A percentile compares a stretch with the other conserved stretches of the same genome.
phyloP scores from a whole-genome alignment of 768 basidiomycete genomes.

The Tulasnella sp. region DNA sequence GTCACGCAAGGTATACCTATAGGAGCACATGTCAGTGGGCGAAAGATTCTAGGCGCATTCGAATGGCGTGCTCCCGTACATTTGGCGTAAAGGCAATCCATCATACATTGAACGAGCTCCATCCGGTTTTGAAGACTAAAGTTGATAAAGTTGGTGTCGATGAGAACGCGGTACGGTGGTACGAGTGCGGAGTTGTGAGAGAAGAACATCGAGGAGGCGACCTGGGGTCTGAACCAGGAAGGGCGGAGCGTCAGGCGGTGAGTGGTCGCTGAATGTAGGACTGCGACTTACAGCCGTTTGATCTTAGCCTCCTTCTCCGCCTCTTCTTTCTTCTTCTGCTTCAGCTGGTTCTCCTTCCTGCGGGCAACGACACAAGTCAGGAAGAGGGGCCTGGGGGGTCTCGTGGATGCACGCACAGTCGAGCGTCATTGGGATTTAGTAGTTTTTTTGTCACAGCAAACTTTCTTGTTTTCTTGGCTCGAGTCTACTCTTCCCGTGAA shows the following conservation, averaged over 20 bases:
- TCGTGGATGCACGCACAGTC: conserved; percentile 54
- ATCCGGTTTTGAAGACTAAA: conserved; percentile 97
- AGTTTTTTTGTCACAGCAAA: conserved; percentile 92
- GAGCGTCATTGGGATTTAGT: conserved; percentile 86
- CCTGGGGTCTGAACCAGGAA: conserved; percentile 51
- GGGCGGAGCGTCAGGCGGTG: neutral
- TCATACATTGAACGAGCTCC: conserved; percentile 95
- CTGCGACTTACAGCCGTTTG: conserved; percentile 62
- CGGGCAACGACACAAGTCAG: neutral
- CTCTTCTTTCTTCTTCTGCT: conserved; percentile 77
- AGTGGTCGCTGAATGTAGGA: neutral
- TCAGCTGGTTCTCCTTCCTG: conserved; percentile 90
- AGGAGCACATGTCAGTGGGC: neutral
- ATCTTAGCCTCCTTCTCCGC: conserved; percentile 71
- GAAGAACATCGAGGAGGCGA: conserved; percentile 88
- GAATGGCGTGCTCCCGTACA: conserved; percentile 44
- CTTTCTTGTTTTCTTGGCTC: conserved; percentile 88
- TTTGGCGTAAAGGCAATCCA: conserved; percentile 98
- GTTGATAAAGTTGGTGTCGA: conserved; percentile 99
- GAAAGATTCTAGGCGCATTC: neutral
- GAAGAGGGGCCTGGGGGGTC: neutral
- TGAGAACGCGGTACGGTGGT: conserved; percentile 92
- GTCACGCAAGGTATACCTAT: conserved; percentile 97
- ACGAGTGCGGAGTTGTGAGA: conserved; percentile 93
- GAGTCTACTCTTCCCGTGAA: conserved; percentile 46